A percentile compares a stretch with the other conserved stretches of the same genome.
These are phyloP conservation scores for Coniochaeta ligniaria DNA, from an alignment of 2,329 filamentous ascomycete genomes.

Conservation along the genomic window DNA sequence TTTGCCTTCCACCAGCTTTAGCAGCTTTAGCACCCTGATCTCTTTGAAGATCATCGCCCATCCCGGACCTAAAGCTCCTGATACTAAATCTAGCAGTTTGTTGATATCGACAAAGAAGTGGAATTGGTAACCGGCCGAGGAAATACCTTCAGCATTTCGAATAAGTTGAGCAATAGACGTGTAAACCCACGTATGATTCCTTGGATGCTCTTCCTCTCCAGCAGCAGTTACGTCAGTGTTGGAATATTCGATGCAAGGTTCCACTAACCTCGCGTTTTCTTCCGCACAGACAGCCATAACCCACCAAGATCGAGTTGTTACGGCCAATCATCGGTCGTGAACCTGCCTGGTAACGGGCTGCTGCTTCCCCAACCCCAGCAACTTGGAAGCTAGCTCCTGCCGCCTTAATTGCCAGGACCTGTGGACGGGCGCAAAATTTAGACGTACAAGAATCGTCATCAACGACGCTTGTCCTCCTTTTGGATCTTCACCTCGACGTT, in stretches of 20 bases:
- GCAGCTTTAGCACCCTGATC: background rate
- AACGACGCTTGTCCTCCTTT: background rate
- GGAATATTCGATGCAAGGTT: background rate
- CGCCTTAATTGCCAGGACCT: background rate
- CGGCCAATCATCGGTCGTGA: background rate
- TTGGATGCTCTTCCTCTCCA: background rate
- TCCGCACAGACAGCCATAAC: background rate
- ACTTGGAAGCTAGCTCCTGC: background rate
- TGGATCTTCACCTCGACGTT: background rate
- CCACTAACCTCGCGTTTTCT: background rate
- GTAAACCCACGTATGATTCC: background rate
- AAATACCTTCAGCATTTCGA: background rate
- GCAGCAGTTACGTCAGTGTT: background rate
- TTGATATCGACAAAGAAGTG: background rate
- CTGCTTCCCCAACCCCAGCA: background rate
- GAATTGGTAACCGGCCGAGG: background rate
- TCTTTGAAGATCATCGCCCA: background rate
- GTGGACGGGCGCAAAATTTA: background rate
- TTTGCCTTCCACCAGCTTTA: background rate
- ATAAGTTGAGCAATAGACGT: no score
- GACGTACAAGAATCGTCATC: constrained; percentile 1
- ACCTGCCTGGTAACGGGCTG: background rate
- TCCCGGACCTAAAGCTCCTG: background rate
- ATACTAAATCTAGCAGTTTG: background rate
- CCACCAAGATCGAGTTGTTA: background rate